Conservation (phyloP, 192 early-diverging fungal species). For the Piromyces finnis region DNA sequence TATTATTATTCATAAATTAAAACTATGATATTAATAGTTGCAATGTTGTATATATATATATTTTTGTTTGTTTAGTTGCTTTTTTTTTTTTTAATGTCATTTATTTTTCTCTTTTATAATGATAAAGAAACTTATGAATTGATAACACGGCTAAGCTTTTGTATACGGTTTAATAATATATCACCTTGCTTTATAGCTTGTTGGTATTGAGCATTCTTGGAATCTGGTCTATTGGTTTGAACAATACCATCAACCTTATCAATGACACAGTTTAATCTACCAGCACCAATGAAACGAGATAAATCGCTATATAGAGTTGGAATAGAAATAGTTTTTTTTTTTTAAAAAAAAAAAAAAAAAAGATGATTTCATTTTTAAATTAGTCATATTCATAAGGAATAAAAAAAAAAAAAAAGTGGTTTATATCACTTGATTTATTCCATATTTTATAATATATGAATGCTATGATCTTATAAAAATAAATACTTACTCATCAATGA, state of each 20-base stretch:
- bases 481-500: constrained; percentile 64
- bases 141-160: constrained; percentile 45
- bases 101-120: not conserved
- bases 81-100: too few species aligned
- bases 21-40: too few species aligned
- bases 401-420: too few species aligned
- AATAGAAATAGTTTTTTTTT: not conserved
- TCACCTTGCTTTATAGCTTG: constrained; percentile 92
- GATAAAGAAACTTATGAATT: not conserved
- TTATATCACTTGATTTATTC: too few species aligned
- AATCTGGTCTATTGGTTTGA: constrained; percentile 92
- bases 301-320: constrained; percentile 44
- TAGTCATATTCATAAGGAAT: too few species aligned
- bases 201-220: constrained; percentile 98
- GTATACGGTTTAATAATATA: constrained; percentile 79
- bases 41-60: too few species aligned
- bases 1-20: too few species aligned
- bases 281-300: constrained; percentile 83
- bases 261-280: constrained; percentile 93
- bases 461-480: not conserved
- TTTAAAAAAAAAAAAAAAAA: too few species aligned
- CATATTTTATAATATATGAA: too few species aligned
- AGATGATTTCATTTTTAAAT: too few species aligned
- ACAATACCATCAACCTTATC: constrained; percentile 97
- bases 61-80: too few species aligned